Evolutionary conservation across 768 basidiomycete species (phyloP).

Genomic region (Royoungia palumana): DNA sequence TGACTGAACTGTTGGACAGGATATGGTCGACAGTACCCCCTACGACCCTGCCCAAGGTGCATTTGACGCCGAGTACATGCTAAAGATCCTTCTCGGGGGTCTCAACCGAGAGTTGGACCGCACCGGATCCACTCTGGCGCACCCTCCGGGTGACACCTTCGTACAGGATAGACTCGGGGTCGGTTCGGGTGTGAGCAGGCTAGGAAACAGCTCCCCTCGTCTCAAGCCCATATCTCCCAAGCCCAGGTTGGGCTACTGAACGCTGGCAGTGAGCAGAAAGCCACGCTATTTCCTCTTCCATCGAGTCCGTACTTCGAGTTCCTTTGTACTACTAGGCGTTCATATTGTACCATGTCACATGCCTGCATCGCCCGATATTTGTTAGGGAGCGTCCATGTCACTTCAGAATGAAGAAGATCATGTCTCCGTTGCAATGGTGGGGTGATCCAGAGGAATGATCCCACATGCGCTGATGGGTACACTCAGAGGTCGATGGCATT

Average conservation of each 20-base stretch:
- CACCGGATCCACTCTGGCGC: slow-evolving; percentile 6
- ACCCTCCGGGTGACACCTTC: not conserved
- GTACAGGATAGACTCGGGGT: slow-evolving; percentile 10
- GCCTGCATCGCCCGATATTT: too few species aligned
- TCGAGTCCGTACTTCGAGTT: too few species aligned
- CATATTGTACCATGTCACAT: too few species aligned
- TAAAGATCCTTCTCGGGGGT: slow-evolving; percentile 33
- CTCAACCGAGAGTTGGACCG: slow-evolving; percentile 19
- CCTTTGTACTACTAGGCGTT: too few species aligned
- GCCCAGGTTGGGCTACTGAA: slow-evolving; percentile 14
- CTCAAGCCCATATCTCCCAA: slow-evolving; percentile 4
- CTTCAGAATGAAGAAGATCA: too few species aligned
- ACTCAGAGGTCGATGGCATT: too few species aligned
- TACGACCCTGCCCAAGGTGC: slow-evolving; percentile 31
- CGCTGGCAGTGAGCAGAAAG: too few species aligned
- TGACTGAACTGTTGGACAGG: slow-evolving; percentile 24
- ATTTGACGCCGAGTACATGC: slow-evolving; percentile 35
- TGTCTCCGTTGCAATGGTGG: too few species aligned
- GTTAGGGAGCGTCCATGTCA: too few species aligned
- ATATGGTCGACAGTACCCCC: slow-evolving; percentile 47
- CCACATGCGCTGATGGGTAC: too few species aligned
- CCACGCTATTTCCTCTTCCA: too few species aligned
- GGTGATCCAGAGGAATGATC: too few species aligned
- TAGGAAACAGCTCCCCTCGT: slow-evolving; percentile 11
- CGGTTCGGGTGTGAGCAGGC: slow-evolving; percentile 1